phyloP scores from a whole-genome alignment of 2,329 filamentous ascomycete genomes.

The Ciborinia camelliae region DNA sequence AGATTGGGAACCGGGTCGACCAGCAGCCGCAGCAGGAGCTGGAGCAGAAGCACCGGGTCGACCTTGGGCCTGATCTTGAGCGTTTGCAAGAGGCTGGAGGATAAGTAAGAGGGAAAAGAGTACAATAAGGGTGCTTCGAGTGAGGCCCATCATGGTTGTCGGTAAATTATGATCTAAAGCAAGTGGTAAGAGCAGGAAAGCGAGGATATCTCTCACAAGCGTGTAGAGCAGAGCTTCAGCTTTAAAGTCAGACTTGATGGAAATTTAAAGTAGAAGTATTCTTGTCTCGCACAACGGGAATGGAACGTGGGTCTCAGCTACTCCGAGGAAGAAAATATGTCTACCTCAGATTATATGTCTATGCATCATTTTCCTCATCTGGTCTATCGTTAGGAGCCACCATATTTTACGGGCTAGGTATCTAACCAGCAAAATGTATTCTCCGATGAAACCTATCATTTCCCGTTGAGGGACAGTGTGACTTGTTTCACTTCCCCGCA shows the following conservation, averaged over 20 bases:
- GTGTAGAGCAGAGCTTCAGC: neutral
- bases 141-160: slow-evolving; percentile 13
- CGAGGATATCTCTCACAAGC: slow-evolving; percentile 11
- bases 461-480: neutral
- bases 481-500: neutral
- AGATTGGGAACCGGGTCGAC: neutral
- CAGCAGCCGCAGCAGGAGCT: neutral
- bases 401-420: neutral
- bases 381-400: neutral
- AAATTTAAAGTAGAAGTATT: neutral
- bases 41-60: neutral
- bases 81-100: neutral
- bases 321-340: neutral
- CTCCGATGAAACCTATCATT: neutral
- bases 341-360: neutral
- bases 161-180: neutral
- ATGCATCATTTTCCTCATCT: neutral
- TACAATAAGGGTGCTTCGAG: slow-evolving; percentile 3
- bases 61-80: slow-evolving; percentile 13
- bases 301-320: neutral
- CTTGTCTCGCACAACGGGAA: neutral
- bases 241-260: neutral
- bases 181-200: neutral
- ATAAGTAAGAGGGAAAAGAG: neutral
- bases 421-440: neutral